Base-by-base conservation (phyloP, 2,329 filamentous ascomycete genomes). In the Hymenoscyphus occultus region DNA sequence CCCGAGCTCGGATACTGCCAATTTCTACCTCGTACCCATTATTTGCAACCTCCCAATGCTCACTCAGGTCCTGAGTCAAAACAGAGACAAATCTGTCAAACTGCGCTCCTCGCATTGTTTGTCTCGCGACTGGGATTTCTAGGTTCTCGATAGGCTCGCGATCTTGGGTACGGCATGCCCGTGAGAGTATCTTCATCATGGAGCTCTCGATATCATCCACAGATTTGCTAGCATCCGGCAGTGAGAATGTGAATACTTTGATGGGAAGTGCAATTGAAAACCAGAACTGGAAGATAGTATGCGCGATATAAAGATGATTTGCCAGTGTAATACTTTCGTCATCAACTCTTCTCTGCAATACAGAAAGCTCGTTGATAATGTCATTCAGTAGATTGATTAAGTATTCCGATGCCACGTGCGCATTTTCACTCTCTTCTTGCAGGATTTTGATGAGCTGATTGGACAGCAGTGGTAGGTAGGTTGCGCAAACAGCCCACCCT, bases 341-440 rank as follows among this genome's bases (percentile, higher is more conserved):
- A 19, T 45, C 31, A 16, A 22, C 60, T 45, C 31, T 56, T 40
- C 35, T 35, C 28, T 64, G 61, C 60, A 28, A 54, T 61, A 32
- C 45, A 35, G 35, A 39, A 13, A 71, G 51, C 10, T 66, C 68
- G 42, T 73, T 72, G 10, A 70, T 56, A 10, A 70, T 69, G 19
- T 72, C 68, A 54, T 68, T 71, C 7, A 74, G 61, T n/a, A 70
- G 60, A 42, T 71, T 71, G 13, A 71, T 57, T 12, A 68, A 28
- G 14, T 64, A 28, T 28, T 63, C 59, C 56, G 70, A 72, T 13
- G 68, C 57, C 13, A 40, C 56, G 2, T 22, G 22, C 39, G 66
- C 61, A 32, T 68, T 61, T 9, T 48, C 16, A 5, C 63, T 64
- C 14, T 39, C 62, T 35, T 56, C 58, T 3, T 66, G 65, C 14